These are phyloP conservation scores for Pseudonitzschia pungens DNA, from an alignment of 108 stramenopile species.

Conservation along the genomic window DNA sequence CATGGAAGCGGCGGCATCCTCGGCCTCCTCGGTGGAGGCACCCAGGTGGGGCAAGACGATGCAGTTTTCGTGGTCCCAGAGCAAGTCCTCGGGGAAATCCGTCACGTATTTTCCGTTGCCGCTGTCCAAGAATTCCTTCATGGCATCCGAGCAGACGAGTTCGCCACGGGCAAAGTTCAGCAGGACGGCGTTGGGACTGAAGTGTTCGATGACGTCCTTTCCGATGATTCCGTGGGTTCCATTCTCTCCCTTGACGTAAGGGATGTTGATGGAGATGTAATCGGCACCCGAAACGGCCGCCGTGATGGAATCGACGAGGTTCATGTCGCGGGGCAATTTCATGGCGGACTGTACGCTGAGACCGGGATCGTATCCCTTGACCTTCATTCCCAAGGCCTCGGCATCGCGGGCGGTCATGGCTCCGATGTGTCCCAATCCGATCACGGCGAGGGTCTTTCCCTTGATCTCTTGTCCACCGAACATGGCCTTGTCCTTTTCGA, in stretches of 20 bases:
- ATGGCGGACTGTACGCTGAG: slow-evolving; percentile 86
- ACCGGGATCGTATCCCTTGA: slow-evolving; percentile 93
- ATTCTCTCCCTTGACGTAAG: slow-evolving; percentile 90
- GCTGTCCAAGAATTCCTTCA: slow-evolving; percentile 84
- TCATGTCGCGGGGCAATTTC: slow-evolving; percentile 67
- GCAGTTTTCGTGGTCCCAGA: slow-evolving; percentile 85
- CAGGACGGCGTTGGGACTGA: slow-evolving; percentile 83
- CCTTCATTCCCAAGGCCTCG: slow-evolving; percentile 81
- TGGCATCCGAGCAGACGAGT: slow-evolving; percentile 87
- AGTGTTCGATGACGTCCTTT: slow-evolving; percentile 65
- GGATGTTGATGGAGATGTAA: slow-evolving; percentile 94
- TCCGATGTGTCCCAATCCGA: slow-evolving; percentile 95
- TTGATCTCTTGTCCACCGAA: slow-evolving; percentile 91
- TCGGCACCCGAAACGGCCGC: slow-evolving; percentile 79
- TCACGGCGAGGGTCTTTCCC: slow-evolving; percentile 93
- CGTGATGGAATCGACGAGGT: slow-evolving; percentile 68
- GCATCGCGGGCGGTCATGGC: slow-evolving; percentile 89
- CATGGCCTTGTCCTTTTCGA: slow-evolving; percentile 92
- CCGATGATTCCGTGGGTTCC: slow-evolving; percentile 90
- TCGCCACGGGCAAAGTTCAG: slow-evolving; percentile 97
- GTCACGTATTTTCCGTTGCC: slow-evolving; percentile 76
- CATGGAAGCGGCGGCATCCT: slow-evolving; percentile 92
- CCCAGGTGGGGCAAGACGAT: slow-evolving; percentile 94
- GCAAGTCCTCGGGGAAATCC: slow-evolving; percentile 88
- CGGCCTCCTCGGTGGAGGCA: slow-evolving; percentile 95